A percentile compares a stretch with the other conserved stretches of the same genome.
phyloP scores from a whole-genome alignment of 2,329 filamentous ascomycete genomes.

The Byssothecium circinans region DNA sequence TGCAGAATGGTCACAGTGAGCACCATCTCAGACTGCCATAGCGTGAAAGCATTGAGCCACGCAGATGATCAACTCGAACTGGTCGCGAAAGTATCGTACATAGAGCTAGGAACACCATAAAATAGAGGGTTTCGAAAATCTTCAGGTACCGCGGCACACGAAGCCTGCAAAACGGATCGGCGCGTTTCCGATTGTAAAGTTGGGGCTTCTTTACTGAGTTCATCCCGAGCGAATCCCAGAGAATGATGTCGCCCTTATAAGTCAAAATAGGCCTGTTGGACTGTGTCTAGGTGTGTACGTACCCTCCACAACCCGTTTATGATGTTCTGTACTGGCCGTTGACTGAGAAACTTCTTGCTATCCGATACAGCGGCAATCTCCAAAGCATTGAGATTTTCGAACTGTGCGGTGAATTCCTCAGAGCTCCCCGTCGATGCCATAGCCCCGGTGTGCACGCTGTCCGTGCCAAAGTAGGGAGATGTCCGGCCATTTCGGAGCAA shows the following conservation, averaged over 20 bases:
- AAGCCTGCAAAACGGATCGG: slow-evolving; percentile 62
- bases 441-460: slow-evolving; percentile 17
- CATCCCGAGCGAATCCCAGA: slow-evolving; percentile 79
- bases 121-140: slow-evolving; percentile 80
- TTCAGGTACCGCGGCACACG: slow-evolving; percentile 84
- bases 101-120: slow-evolving; percentile 71
- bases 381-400: slow-evolving; percentile 79
- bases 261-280: not conserved
- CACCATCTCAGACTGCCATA: slow-evolving; percentile 73
- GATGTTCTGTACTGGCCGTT: slow-evolving; percentile 78
- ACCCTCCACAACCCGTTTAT: slow-evolving; percentile 75
- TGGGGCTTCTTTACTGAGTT: slow-evolving; percentile 74
- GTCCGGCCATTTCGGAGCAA: slow-evolving; percentile 20
- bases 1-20: too few species aligned
- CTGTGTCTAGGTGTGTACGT: not conserved
- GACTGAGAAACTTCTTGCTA: slow-evolving; percentile 82
- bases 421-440: slow-evolving; percentile 45
- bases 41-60: too few species aligned
- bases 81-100: slow-evolving; percentile 57
- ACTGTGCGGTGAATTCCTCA: slow-evolving; percentile 68
- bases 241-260: slow-evolving; percentile 74
- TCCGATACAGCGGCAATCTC: slow-evolving; percentile 82
- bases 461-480: slow-evolving; percentile 31
- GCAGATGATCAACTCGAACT: too few species aligned
- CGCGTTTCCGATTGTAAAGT: slow-evolving; percentile 64